Conservation (phyloP, 2,329 filamentous ascomycete species). For the Botrytis aclada region DNA sequence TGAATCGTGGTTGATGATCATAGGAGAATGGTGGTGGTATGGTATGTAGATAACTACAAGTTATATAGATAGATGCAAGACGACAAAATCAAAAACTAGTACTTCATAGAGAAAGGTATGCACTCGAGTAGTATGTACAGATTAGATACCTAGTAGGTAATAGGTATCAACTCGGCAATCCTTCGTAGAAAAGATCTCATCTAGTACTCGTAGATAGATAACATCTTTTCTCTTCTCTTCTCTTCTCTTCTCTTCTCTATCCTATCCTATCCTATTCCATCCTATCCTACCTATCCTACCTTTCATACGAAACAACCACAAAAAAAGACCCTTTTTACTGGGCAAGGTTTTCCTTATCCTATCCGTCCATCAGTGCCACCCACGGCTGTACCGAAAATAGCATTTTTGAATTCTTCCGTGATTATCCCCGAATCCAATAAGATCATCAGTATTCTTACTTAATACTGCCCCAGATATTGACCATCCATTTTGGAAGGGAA, state of each 20-base stretch:
- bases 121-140: background rate
- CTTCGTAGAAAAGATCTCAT: background rate
- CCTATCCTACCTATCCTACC: background rate
- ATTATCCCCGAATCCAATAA: background rate
- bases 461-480: background rate
- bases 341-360: background rate
- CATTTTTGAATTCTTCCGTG: background rate
- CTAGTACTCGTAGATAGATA: background rate
- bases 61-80: background rate
- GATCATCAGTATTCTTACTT: background rate
- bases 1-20: background rate
- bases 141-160: background rate
- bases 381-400: background rate
- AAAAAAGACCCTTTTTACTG: background rate
- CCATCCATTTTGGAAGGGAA: background rate
- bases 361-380: conserved; percentile 1
- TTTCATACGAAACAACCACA: background rate
- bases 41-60: background rate
- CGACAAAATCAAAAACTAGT: background rate
- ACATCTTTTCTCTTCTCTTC: background rate
- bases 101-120: background rate
- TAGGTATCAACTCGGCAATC: background rate
- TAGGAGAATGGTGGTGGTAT: background rate
- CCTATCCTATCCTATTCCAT: background rate
- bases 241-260: background rate